Conservation (phyloP, 176 grass and related monocot genomes). For the Themeda triandra region DNA sequence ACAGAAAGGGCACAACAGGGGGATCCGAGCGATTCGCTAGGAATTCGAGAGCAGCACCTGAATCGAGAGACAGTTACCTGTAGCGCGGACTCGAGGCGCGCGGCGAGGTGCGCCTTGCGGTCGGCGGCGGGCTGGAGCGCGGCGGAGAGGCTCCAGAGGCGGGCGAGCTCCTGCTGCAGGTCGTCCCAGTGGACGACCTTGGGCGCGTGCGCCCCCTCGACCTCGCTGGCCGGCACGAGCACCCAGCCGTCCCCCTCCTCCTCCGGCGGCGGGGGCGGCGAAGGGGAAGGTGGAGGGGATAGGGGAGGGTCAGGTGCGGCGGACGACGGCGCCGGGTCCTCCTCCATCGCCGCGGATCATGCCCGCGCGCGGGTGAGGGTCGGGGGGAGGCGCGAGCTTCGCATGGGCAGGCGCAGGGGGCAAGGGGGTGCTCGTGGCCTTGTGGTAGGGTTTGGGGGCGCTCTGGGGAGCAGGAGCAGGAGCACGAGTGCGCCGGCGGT, state of each 20-base stretch:
- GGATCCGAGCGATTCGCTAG: background rate
- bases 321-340: constrained; percentile 23
- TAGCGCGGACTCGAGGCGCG: constrained; percentile 53
- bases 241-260: constrained; percentile 29
- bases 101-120: constrained; percentile 55
- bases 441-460: background rate
- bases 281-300: background rate
- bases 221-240: constrained; percentile 35
- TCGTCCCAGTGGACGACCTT: constrained; percentile 84
- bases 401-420: background rate
- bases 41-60: background rate
- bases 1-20: background rate
- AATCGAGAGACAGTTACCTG: constrained; percentile 37
- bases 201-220: constrained; percentile 44
- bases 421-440: background rate
- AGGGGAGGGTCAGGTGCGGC: constrained; percentile 7
- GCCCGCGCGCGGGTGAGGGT: background rate
- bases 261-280: background rate
- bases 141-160: constrained; percentile 71
- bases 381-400: background rate
- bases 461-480: background rate
- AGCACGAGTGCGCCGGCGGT: background rate
- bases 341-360: constrained; percentile 35
- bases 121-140: constrained; percentile 45
- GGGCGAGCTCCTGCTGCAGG: constrained; percentile 88